Percentiles rank a stretch among this genome's conserved stretches.
These are phyloP conservation scores for Erythrobasidium hasegawianum DNA, from an alignment of 1,284 basidiomycete genomes.

Conservation along the genomic window DNA sequence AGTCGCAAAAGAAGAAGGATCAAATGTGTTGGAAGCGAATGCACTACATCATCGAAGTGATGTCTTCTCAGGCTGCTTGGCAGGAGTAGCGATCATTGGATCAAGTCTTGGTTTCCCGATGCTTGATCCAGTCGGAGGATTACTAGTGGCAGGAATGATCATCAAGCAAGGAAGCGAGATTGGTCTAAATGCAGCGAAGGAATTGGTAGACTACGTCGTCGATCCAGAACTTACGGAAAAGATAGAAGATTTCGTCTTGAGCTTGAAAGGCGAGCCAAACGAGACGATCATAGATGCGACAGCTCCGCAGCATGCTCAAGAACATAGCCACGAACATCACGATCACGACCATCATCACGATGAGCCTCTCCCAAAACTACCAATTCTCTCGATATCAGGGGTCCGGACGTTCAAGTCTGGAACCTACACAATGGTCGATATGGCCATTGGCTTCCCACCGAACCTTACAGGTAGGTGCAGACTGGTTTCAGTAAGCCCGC, in stretches of 20 bases:
- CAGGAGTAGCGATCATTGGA: slow-evolving; percentile 79
- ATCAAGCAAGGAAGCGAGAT: slow-evolving; percentile 41
- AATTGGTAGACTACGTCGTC: slow-evolving; percentile 31
- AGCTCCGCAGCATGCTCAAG: background rate
- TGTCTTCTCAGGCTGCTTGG: slow-evolving; percentile 84
- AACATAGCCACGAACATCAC: too few relatives aligned
- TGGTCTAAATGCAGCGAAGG: slow-evolving; percentile 33
- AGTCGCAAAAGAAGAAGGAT: slow-evolving; percentile 84
- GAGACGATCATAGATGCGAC: background rate
- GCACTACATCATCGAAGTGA: slow-evolving; percentile 93
- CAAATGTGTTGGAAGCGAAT: slow-evolving; percentile 84
- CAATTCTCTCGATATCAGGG: slow-evolving; percentile 20
- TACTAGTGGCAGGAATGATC: slow-evolving; percentile 85
- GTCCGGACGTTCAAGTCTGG: slow-evolving; percentile 32
- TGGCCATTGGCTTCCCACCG: slow-evolving; percentile 32
- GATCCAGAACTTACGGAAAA: slow-evolving; percentile 31
- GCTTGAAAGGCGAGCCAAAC: slow-evolving; percentile 13
- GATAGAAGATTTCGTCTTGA: slow-evolving; percentile 23
- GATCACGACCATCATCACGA: slow-evolving; percentile 2
- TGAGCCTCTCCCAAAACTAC: slow-evolving; percentile 2
- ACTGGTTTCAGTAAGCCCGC: background rate
- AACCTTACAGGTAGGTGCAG: slow-evolving; percentile 8
- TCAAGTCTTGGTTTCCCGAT: slow-evolving; percentile 73
- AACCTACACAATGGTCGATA: slow-evolving; percentile 24
- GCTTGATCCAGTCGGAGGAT: slow-evolving; percentile 87